These are phyloP conservation scores for Polyplosphaeria fusca DNA, from an alignment of 495 filamentous ascomycete species.

Conservation along the genomic window DNA sequence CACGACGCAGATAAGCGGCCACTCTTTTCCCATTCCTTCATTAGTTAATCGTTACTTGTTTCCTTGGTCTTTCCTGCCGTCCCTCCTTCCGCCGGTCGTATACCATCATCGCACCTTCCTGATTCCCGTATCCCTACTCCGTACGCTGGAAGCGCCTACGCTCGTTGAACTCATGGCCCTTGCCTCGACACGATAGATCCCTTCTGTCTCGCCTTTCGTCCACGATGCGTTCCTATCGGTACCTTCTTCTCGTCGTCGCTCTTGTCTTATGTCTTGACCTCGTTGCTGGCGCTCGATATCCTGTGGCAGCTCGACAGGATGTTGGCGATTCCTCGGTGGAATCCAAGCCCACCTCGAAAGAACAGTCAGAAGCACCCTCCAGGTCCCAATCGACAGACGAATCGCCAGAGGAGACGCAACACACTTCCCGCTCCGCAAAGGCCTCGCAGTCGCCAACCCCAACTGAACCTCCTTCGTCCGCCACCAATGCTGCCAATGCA, in stretches of 20 bases:
- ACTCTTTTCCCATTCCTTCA: background rate
- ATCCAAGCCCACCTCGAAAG: slow-evolving; percentile 4
- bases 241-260: slow-evolving; percentile 16
- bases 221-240: slow-evolving; percentile 23
- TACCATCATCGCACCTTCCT: slow-evolving; percentile 3
- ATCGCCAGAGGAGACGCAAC: slow-evolving; percentile 10
- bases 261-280: slow-evolving; percentile 14
- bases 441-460: no score
- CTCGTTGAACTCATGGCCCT: slow-evolving; percentile 15
- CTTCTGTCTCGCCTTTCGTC: background rate
- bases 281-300: slow-evolving; percentile 2
- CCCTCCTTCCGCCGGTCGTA: background rate
- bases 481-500: no score
- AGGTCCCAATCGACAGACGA: background rate
- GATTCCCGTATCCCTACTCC: no score
- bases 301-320: slow-evolving; percentile 19
- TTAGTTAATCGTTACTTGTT: background rate
- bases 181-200: slow-evolving; percentile 3
- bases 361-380: background rate
- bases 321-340: slow-evolving; percentile 2
- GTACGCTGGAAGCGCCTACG: slow-evolving; percentile 1
- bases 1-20: slow-evolving; percentile 2
- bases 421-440: slow-evolving; percentile 1
- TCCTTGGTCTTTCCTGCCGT: slow-evolving; percentile 6
- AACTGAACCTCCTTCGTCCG: no score